Evolutionary conservation across 345 rosid species (phyloP).

Genomic region (Abelmoschus esculentus): DNA sequence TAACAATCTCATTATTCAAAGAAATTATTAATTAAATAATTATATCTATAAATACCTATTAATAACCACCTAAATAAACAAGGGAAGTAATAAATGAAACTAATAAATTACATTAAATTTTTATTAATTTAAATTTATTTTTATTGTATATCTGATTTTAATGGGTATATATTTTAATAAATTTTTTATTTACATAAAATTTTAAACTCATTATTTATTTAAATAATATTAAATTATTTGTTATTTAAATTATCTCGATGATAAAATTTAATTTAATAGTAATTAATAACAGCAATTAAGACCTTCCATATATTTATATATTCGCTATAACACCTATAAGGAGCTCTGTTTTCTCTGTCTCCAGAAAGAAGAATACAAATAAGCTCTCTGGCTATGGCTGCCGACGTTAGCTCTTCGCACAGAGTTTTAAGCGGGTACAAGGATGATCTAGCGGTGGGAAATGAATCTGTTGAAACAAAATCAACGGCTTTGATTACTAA

Average conservation of each 20-base stretch:
- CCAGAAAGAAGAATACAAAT: neutral
- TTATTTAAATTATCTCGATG: too few relatives aligned
- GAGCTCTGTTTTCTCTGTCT: neutral
- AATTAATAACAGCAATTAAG: neutral
- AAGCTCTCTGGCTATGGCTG: conserved; percentile 10
- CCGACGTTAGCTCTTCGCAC: conserved; percentile 3
- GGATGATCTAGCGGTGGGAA: conserved; percentile 6
- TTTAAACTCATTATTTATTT: too few relatives aligned
- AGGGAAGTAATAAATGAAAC: neutral
- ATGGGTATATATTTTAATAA: too few relatives aligned
- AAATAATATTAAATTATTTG: too few relatives aligned
- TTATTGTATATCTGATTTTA: too few relatives aligned
- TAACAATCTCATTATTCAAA: neutral
- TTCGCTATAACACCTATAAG: neutral
- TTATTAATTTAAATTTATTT: neutral
- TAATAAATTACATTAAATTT: neutral
- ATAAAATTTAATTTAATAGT: neutral
- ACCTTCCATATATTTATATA: neutral
- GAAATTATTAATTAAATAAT: neutral
- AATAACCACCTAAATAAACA: neutral
- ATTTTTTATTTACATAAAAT: too few relatives aligned
- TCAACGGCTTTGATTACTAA: conserved; percentile 52
- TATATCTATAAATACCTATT: neutral
- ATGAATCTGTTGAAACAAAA: conserved; percentile 21
- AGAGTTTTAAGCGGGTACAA: neutral